Percentiles rank a stretch among this genome's conserved stretches.
These are phyloP conservation scores for Geosmithia putterillii DNA, from an alignment of 2,329 filamentous ascomycete species.

Conservation along the genomic window DNA sequence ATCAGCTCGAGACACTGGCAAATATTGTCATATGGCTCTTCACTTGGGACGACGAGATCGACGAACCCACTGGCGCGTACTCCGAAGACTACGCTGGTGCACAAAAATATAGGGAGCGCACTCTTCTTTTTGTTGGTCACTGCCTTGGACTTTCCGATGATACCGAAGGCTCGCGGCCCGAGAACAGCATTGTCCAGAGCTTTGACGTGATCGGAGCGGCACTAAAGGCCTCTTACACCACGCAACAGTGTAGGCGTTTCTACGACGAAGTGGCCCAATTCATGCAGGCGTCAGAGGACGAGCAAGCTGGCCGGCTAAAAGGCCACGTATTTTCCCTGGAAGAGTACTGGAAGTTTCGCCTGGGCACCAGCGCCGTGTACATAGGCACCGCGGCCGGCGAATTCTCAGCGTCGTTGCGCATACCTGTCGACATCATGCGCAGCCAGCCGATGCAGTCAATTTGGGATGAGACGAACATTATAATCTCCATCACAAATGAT, in stretches of 20 bases:
- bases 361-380: background rate
- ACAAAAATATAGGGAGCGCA: background rate
- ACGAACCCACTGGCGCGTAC: background rate
- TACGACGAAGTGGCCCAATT: background rate
- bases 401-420: background rate
- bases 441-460: background rate
- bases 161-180: background rate
- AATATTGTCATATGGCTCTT: constrained; percentile 1
- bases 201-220: background rate
- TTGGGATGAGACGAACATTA: background rate
- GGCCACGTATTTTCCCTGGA: background rate
- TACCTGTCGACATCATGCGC: background rate
- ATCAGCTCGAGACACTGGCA: background rate
- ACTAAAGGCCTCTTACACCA: background rate
- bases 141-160: background rate
- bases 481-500: background rate
- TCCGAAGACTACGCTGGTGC: background rate
- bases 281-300: background rate
- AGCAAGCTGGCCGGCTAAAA: background rate
- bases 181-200: background rate
- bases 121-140: background rate
- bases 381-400: background rate
- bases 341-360: background rate
- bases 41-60: background rate
- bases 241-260: background rate